Conservation (phyloP, 495 filamentous ascomycete genomes). For the Aspergillus avenaceus region DNA sequence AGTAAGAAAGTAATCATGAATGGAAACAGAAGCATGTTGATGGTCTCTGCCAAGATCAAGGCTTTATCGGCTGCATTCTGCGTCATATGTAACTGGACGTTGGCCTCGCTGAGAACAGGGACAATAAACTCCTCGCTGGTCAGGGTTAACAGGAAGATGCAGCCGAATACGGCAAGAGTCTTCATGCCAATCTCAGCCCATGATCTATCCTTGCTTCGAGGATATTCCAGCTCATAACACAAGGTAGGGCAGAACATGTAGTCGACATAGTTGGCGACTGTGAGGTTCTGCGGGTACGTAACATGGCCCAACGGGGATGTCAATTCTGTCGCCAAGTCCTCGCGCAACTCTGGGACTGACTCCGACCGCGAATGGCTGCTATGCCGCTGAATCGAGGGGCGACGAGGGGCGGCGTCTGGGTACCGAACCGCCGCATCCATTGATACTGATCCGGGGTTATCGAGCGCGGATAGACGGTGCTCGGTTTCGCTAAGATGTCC, state of each 20-base stretch:
- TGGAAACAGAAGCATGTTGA: slow-evolving; percentile 88
- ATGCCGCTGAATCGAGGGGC: slow-evolving; percentile 24
- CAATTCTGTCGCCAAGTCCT: slow-evolving; percentile 84
- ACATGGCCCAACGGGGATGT: slow-evolving; percentile 84
- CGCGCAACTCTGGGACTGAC: slow-evolving; percentile 63
- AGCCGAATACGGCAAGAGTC: slow-evolving; percentile 86
- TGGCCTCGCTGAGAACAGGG: slow-evolving; percentile 79
- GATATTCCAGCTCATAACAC: slow-evolving; percentile 97
- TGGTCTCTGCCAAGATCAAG: slow-evolving; percentile 85
- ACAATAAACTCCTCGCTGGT: slow-evolving; percentile 94
- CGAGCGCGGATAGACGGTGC: slow-evolving; percentile 71
- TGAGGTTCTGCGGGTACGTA: slow-evolving; percentile 88
- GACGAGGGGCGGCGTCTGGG: slow-evolving; percentile 53
- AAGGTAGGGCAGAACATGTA: slow-evolving; percentile 91
- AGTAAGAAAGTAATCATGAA: slow-evolving; percentile 96
- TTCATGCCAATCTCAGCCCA: slow-evolving; percentile 86
- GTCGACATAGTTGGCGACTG: slow-evolving; percentile 75
- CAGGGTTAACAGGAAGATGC: slow-evolving; percentile 90
- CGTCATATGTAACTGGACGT: slow-evolving; percentile 55
- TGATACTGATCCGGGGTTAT: slow-evolving; percentile 67
- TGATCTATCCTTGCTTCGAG: slow-evolving; percentile 64
- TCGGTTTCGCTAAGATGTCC: slow-evolving; percentile 88
- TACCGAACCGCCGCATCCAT: slow-evolving; percentile 70
- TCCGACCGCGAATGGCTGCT: slow-evolving; percentile 37
- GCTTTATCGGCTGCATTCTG: slow-evolving; percentile 58